phyloP scores from a whole-genome alignment of 176 grass and related monocot species.

The Pontederia crassipes region DNA sequence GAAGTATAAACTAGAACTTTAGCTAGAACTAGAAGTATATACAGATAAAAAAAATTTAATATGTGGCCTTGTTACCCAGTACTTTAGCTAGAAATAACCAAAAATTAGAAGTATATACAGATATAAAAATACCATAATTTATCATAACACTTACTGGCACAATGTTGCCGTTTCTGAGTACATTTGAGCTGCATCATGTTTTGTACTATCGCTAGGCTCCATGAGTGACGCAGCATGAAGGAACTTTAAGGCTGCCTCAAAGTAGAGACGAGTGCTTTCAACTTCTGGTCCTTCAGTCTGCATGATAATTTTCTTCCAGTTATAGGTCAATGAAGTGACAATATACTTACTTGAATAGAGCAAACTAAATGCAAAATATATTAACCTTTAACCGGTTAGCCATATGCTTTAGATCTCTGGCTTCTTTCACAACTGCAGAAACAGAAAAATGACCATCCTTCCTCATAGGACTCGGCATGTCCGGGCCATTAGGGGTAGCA shows the following conservation, averaged over 20 bases:
- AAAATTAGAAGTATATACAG: background rate
- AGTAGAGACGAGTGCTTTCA: constrained; percentile 62
- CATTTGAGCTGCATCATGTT: constrained; percentile 49
- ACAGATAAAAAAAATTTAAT: too few species aligned
- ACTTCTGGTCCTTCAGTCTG: constrained; percentile 56
- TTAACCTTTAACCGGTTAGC: constrained; percentile 83
- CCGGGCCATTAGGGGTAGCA: constrained; percentile 27
- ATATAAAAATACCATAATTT: background rate
- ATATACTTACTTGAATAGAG: background rate
- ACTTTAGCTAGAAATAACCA: background rate
- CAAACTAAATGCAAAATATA: background rate
- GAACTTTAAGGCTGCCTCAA: constrained; percentile 86
- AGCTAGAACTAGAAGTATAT: too few species aligned
- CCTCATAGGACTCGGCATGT: constrained; percentile 39
- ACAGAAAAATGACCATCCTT: constrained; percentile 52
- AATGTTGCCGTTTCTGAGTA: constrained; percentile 89
- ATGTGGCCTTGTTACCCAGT: too few species aligned
- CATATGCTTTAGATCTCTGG: constrained; percentile 65
- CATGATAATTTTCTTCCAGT: constrained; percentile 5
- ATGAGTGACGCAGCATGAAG: constrained; percentile 64
- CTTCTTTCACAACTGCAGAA: constrained; percentile 58
- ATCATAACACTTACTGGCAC: constrained; percentile 51
- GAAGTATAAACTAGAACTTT: too few species aligned
- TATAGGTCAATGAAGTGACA: background rate
- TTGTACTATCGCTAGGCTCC: constrained; percentile 59